These are phyloP conservation scores for Sporothrix curviconia DNA, from an alignment of 2,329 filamentous ascomycete species.

Conservation along the genomic window DNA sequence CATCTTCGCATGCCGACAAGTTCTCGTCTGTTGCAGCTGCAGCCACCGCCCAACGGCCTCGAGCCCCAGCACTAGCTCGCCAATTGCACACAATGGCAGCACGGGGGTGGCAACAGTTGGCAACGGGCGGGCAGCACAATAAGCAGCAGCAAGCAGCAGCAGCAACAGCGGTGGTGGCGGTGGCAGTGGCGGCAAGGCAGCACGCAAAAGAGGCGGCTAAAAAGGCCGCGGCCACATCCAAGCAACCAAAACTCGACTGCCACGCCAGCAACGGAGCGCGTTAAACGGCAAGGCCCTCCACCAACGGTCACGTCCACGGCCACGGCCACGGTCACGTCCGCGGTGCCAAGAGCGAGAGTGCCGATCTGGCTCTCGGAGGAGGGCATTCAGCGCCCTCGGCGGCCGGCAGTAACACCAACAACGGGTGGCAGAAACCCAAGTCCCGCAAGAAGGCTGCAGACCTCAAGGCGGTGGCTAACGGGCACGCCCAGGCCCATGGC, in stretches of 20 bases:
- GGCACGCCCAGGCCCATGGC: constrained; percentile 31
- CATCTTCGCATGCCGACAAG: constrained; percentile 11
- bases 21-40: not conserved
- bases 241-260: too few relatives aligned
- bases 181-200: not conserved
- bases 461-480: constrained; percentile 40
- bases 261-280: constrained; percentile 24
- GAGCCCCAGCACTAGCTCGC: not conserved
- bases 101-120: not conserved
- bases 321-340: constrained; percentile 40
- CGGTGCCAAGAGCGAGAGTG: constrained; percentile 28
- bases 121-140: not conserved
- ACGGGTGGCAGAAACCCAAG: constrained; percentile 56
- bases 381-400: not conserved
- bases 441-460: constrained; percentile 45
- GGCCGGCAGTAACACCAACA: constrained; percentile 10
- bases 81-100: not conserved
- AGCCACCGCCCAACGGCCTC: not conserved
- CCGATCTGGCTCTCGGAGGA: constrained; percentile 23
- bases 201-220: constrained; percentile 14
- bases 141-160: not conserved
- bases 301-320: constrained; percentile 20
- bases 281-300: constrained; percentile 29
- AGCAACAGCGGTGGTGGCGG: not conserved
- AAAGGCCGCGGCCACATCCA: constrained; percentile 6